phyloP scores from a whole-genome alignment of 129 eudicot species.

The Tagetes patula region DNA sequence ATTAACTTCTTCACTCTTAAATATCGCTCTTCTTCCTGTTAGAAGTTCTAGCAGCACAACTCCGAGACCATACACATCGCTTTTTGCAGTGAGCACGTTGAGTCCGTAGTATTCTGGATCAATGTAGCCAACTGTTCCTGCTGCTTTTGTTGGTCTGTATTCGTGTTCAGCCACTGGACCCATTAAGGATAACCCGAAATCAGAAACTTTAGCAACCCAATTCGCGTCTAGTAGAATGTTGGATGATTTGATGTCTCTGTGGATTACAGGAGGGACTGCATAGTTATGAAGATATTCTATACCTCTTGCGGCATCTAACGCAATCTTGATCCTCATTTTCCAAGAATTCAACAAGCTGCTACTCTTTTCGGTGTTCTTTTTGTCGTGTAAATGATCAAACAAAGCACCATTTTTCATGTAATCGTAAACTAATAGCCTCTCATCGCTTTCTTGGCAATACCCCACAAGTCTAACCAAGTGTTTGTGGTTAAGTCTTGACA shows the following conservation, averaged over 20 bases:
- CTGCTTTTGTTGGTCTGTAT: slow-evolving; percentile 43
- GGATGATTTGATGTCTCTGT: slow-evolving; percentile 60
- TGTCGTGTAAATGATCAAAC: slow-evolving; percentile 45
- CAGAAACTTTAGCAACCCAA: slow-evolving; percentile 55
- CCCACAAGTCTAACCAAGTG: slow-evolving; percentile 61
- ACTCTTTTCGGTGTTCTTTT: slow-evolving; percentile 23
- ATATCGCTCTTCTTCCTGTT: slow-evolving; percentile 51
- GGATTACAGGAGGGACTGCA: slow-evolving; percentile 65
- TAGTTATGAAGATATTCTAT: slow-evolving; percentile 60
- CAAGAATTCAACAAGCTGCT: slow-evolving; percentile 43
- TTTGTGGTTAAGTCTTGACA: slow-evolving; percentile 57
- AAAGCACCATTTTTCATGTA: slow-evolving; percentile 60
- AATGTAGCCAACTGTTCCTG: slow-evolving; percentile 60
- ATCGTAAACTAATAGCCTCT: slow-evolving; percentile 52
- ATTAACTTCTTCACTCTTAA: slow-evolving; percentile 40
- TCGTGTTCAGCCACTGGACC: slow-evolving; percentile 42
- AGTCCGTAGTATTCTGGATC: slow-evolving; percentile 63
- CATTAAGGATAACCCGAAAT: slow-evolving; percentile 56
- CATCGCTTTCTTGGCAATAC: slow-evolving; percentile 49
- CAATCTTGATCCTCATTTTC: slow-evolving; percentile 53
- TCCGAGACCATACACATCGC: slow-evolving; percentile 63
- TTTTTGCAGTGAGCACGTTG: slow-evolving; percentile 49
- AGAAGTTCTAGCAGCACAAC: slow-evolving; percentile 57
- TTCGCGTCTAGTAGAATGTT: slow-evolving; percentile 52
- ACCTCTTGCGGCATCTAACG: slow-evolving; percentile 61